These are phyloP conservation scores for Lodderomyces jiufengensis DNA, from an alignment of 1,139 yeast genomes.

Conservation along the genomic window DNA sequence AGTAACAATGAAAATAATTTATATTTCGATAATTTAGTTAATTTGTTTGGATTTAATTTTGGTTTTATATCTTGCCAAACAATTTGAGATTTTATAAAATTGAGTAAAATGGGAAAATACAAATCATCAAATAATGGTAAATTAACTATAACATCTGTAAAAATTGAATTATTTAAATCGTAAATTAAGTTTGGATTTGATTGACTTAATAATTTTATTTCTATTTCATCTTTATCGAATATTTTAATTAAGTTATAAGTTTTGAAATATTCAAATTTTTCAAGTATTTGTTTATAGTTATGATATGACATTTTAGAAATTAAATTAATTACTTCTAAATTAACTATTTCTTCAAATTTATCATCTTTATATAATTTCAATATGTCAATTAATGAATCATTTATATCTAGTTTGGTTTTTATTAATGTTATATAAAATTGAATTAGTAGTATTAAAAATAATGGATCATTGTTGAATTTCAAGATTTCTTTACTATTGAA, in stretches of 20 bases:
- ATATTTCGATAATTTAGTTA: constrained; percentile 26
- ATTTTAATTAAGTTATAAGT: constrained; percentile 19
- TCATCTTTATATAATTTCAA: constrained; percentile 11
- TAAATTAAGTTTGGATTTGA: constrained; percentile 22
- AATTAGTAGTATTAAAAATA: constrained; percentile 23
- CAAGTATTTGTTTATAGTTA: constrained; percentile 10
- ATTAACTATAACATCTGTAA: constrained; percentile 16
- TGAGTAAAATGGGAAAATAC: constrained; percentile 30
- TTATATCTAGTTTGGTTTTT: constrained; percentile 12
- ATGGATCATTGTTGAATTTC: constrained; percentile 22
- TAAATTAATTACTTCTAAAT: constrained; percentile 10
- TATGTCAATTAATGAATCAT: constrained; percentile 14
- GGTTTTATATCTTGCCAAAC: constrained; percentile 19
- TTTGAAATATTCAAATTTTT: constrained; percentile 18
- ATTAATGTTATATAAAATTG: constrained; percentile 28
- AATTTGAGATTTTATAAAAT: constrained; percentile 19
- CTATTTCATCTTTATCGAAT: constrained; percentile 17
- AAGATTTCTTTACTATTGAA: constrained; percentile 16
- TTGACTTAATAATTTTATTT: constrained; percentile 21
- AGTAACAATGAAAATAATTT: constrained; percentile 22
- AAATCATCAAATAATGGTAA: constrained; percentile 20
- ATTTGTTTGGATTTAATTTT: constrained; percentile 16
- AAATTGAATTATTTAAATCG: constrained; percentile 13
- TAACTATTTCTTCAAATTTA: constrained; percentile 12
- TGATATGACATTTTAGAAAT: constrained; percentile 11